These are phyloP conservation scores for Aspergillus sp. DNA, from an alignment of 2,329 filamentous ascomycete genomes.

Conservation along the genomic window DNA sequence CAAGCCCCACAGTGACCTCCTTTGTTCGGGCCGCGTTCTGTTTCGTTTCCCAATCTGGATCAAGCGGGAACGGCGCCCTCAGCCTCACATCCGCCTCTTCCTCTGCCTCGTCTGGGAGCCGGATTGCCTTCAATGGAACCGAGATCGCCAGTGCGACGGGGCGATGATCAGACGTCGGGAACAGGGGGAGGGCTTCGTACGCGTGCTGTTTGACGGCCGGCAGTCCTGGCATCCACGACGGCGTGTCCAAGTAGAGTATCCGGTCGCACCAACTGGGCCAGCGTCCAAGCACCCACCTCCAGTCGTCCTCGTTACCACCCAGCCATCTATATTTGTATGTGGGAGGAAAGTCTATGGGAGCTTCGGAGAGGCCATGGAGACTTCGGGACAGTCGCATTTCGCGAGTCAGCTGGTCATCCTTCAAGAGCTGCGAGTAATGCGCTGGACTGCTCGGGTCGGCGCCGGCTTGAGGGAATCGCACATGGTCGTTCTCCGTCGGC, in stretches of 20 bases:
- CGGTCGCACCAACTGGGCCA: conserved; percentile 93
- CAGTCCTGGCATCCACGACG: conserved; percentile 39
- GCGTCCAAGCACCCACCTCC: conserved; percentile 70
- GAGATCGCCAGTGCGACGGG: conserved; percentile 64
- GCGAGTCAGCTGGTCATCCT: conserved; percentile 66
- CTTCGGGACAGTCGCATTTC: conserved; percentile 62
- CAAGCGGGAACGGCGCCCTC: conserved; percentile 49
- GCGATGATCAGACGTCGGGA: conserved; percentile 79
- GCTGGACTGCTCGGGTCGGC: conserved; percentile 42
- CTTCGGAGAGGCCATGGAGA: conserved; percentile 69
- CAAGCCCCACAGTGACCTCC: conserved; percentile 51
- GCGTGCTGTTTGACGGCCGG: conserved; percentile 43
- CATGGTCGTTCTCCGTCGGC: conserved; percentile 50
- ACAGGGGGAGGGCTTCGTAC: conserved; percentile 68
- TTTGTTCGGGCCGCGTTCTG: conserved; percentile 46
- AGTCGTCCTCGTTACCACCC: conserved; percentile 32
- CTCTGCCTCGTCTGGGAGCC: conserved; percentile 22
- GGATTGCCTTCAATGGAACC: conserved; percentile 49
- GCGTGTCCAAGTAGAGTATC: conserved; percentile 64
- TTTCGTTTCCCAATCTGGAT: conserved; percentile 47
- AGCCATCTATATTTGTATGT: conserved; percentile 75
- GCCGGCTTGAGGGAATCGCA: conserved; percentile 54
- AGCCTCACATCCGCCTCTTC: conserved; percentile 28
- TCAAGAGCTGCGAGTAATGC: conserved; percentile 59
- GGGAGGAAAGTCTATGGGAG: conserved; percentile 68